A percentile compares a stretch with the other conserved stretches of the same genome.
These are phyloP conservation scores for Lactarius evosmus DNA, from an alignment of 768 basidiomycete genomes.

Conservation along the genomic window DNA sequence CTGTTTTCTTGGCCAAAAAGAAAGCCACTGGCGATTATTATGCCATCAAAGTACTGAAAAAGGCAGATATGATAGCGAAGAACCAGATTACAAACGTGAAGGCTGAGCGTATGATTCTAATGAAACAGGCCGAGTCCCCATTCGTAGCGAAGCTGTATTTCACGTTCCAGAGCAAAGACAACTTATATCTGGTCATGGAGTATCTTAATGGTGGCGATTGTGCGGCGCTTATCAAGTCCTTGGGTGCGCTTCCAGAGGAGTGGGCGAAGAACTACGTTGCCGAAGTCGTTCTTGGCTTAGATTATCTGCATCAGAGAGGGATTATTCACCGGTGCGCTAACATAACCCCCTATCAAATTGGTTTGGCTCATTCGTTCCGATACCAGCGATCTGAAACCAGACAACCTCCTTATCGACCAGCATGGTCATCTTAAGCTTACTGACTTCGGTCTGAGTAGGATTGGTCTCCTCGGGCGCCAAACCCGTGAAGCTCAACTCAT, in stretches of 20 bases:
- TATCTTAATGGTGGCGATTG: conserved; percentile 98
- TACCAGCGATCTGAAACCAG: conserved; percentile 90
- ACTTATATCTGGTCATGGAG: conserved; percentile 98
- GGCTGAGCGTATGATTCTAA: conserved; percentile 98
- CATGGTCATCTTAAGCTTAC: conserved; percentile 97
- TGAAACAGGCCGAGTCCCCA: conserved; percentile 98
- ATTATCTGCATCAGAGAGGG: conserved; percentile 93
- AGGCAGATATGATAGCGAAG: conserved; percentile 99
- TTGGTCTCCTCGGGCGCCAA: conserved; percentile 97
- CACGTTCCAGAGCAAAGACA: conserved; percentile 99
- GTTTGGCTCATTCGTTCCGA: conserved; percentile 16
- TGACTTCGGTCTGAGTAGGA: conserved; percentile 94
- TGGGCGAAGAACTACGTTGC: conserved; percentile 97
- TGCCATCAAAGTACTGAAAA: conserved; percentile 99
- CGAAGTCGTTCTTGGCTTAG: conserved; percentile 91
- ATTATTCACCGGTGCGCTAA: conserved; percentile 88
- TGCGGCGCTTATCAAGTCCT: conserved; percentile 91
- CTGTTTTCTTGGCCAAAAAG: conserved; percentile 98
- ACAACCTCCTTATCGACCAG: conserved; percentile 95
- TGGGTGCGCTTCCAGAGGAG: conserved; percentile 92
- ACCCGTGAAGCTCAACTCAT: conserved; percentile 58
- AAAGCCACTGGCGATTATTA: conserved; percentile 97
- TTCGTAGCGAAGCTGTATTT: conserved; percentile 98
- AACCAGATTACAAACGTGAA: conserved; percentile 99
- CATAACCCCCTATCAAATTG: neutral